Evolutionary conservation across 257 asterid species (phyloP), one percentile per base, ranked within the genome.

Genomic region (Lithospermum erythrorhizon): DNA sequence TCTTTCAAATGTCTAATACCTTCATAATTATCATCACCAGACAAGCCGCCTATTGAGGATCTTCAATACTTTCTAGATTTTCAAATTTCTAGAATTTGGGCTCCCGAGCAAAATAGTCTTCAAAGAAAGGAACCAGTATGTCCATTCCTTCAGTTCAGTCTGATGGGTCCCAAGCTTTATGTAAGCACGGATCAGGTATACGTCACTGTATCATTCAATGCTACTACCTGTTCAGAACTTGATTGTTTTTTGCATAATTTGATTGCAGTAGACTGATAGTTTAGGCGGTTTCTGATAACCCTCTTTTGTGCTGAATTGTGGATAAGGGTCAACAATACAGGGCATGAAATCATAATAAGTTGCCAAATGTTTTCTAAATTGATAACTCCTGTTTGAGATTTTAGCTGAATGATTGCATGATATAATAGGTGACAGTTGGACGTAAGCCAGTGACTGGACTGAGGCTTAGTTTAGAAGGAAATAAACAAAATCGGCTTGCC

Each of bases 21-120:
- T 61, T 63, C 35, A 41, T 19, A 62, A 67, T 37, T 63, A 64
- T 74, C 71, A 52, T 52, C 25, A 52, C 56, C 96, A 93, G 99
- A 89, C 79, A 93, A 93, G 77, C 99, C 99, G 52, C 99, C 97
- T 9, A 93, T 93, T 19, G 97, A 93, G 87, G 99, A 93, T 81
- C 82, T 93, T 65, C 99, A 93, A 77, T 89, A 93, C 76, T 93
- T 93, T 79, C 67, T 93, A 63, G 99, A 93, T 77, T 93, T 89
- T 73, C 99, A 93, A 82, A 93, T 93, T 71, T 66, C 95, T 67
- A 87, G 83, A 51, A 87, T 68, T 65, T 93, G 99, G 99, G 99
- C 99, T 64, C 99, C 99, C 15, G 99, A 93, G 77, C 95, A 78
- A 73, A 93, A 83, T 73, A 84, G 74, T 66, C 79, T 83, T 66